Evolutionary conservation across 805 yeast genomes (phyloP).

Genomic region (Starmerella floris): DNA sequence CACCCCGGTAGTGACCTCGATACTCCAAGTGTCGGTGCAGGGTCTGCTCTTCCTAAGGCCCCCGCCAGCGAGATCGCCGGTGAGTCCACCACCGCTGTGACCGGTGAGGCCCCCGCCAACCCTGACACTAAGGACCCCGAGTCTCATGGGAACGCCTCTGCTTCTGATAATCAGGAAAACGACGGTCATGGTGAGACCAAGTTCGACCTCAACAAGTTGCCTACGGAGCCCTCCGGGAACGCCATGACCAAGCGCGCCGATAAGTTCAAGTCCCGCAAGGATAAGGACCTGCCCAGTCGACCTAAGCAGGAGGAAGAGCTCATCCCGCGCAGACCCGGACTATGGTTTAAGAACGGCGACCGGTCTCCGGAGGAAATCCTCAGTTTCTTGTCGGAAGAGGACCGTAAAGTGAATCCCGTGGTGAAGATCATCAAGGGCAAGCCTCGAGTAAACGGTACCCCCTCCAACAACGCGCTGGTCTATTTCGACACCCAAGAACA

Average conservation of each 20-base stretch:
- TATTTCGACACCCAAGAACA: conserved; percentile 28
- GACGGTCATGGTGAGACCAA: neutral
- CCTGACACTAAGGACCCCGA: neutral
- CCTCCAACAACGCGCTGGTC: conserved; percentile 28
- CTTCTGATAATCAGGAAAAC: neutral
- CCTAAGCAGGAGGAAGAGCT: conserved; percentile 1
- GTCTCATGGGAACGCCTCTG: neutral
- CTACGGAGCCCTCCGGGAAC: conserved; percentile 1
- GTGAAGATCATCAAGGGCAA: conserved; percentile 23
- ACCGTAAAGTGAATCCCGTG: conserved; percentile 24
- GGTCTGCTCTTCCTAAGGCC: neutral
- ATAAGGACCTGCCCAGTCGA: conserved; percentile 1
- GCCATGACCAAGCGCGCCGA: neutral
- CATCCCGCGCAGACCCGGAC: conserved; percentile 24
- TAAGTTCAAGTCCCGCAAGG: conserved; percentile 2
- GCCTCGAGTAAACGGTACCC: conserved; percentile 20
- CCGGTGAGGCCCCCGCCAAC: neutral
- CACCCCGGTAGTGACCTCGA: no score
- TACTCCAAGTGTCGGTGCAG: no score
- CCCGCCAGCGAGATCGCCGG: neutral
- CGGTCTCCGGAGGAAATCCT: conserved; percentile 26
- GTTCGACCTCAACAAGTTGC: neutral
- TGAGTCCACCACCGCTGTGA: no score
- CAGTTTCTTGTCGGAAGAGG: conserved; percentile 25
- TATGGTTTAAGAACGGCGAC: conserved; percentile 31